Conservation (phyloP, 768 basidiomycete species). For the Floccularia luteovirens region DNA sequence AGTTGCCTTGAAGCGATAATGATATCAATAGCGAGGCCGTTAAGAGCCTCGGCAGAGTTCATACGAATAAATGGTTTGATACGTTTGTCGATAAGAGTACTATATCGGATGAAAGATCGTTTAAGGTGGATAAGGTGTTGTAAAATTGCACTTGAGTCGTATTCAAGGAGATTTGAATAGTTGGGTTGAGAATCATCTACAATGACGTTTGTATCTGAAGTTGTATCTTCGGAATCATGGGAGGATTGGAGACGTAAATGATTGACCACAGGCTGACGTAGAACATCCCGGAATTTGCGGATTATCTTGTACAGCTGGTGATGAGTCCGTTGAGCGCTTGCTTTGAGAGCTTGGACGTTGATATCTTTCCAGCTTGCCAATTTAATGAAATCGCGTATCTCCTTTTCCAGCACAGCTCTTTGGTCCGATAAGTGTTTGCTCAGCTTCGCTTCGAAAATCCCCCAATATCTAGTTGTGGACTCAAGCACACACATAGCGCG, state of each 20-base stretch:
- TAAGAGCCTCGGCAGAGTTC: conserved; percentile 32
- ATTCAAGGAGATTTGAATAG: conserved; percentile 9
- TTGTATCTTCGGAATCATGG: conserved; percentile 25
- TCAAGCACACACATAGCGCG: conserved; percentile 54
- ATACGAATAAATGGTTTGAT: conserved; percentile 35
- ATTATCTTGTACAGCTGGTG: conserved; percentile 86
- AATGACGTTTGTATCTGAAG: conserved; percentile 4
- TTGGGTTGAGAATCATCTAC: background rate
- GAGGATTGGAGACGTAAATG: conserved; percentile 28
- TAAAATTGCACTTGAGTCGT: conserved; percentile 8
- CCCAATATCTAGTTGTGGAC: conserved; percentile 55
- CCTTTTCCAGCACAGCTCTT: conserved; percentile 61
- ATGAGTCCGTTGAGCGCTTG: conserved; percentile 87
- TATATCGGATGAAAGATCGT: conserved; percentile 45
- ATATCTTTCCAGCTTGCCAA: conserved; percentile 98
- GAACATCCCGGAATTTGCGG: conserved; percentile 83
- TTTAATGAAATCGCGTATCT: conserved; percentile 81
- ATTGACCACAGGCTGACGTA: conserved; percentile 63
- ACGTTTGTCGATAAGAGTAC: conserved; percentile 29
- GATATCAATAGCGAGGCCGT: conserved; percentile 54
- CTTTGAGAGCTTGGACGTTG: conserved; percentile 89
- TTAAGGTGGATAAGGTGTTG: conserved; percentile 40
- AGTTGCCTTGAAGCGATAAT: conserved; percentile 56
- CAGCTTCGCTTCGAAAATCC: conserved; percentile 47
- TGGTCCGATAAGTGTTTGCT: conserved; percentile 43